A percentile compares a stretch with the other conserved stretches of the same genome.
phyloP scores from a whole-genome alignment of 2,329 filamentous ascomycete genomes.

The Xylariaceae sp. region DNA sequence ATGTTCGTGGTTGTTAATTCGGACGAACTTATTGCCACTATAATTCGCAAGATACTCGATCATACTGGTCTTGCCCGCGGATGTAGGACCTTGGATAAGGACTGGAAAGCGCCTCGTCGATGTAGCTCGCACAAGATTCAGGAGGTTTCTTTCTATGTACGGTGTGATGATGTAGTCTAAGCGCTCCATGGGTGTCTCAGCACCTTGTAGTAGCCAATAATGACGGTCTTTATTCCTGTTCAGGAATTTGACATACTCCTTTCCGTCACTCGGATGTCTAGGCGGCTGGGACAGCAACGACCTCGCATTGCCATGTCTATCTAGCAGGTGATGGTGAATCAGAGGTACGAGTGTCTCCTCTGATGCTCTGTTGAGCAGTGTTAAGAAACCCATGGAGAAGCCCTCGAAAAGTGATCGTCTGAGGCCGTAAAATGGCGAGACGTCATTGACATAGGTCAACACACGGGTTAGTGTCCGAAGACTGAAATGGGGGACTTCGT shows the following conservation, averaged over 20 bases:
- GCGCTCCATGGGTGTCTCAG: slow-evolving; percentile 70
- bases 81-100: slow-evolving; percentile 94
- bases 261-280: slow-evolving; percentile 76
- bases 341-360: slow-evolving; percentile 79
- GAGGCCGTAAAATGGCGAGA: slow-evolving; percentile 82
- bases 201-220: slow-evolving; percentile 88
- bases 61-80: slow-evolving; percentile 98
- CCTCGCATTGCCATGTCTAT: slow-evolving; percentile 70
- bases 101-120: slow-evolving; percentile 93
- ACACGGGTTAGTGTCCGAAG: slow-evolving; percentile 91
- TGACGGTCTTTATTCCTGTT: slow-evolving; percentile 70
- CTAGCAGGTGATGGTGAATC: slow-evolving; percentile 81
- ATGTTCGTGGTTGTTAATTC: slow-evolving; percentile 99
- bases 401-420: slow-evolving; percentile 90
- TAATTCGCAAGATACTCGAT: slow-evolving; percentile 97
- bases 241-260: slow-evolving; percentile 79
- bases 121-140: slow-evolving; percentile 91
- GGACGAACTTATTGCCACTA: slow-evolving; percentile 94
- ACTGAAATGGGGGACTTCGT: slow-evolving; percentile 96
- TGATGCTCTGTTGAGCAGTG: slow-evolving; percentile 82
- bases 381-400: slow-evolving; percentile 97
- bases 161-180: slow-evolving; percentile 95
- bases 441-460: slow-evolving; percentile 84
- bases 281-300: slow-evolving; percentile 81
- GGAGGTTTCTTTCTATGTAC: slow-evolving; percentile 91